Conservation (phyloP, 441 rosid species). For the Erodium texanum region DNA sequence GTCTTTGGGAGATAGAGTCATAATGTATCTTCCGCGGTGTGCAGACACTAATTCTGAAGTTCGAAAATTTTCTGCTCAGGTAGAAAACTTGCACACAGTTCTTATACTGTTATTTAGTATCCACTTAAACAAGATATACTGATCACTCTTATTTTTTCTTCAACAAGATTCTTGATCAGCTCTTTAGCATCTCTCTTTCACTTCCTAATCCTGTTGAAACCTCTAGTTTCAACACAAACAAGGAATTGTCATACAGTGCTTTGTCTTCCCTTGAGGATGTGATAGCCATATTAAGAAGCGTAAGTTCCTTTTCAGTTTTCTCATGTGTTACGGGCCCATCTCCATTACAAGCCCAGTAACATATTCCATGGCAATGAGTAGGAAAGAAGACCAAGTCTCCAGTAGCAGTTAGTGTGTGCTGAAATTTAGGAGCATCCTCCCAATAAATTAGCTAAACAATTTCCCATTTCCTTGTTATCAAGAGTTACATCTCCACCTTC, state of each 20-base stretch:
- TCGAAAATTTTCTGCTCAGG: constrained; percentile 93
- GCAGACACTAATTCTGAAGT: constrained; percentile 94
- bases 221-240: constrained; percentile 43
- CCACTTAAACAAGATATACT: constrained; percentile 11
- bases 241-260: constrained; percentile 71
- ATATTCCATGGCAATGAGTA: no score
- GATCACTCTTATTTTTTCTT: constrained; percentile 15
- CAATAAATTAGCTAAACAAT: no score
- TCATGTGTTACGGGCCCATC: no score
- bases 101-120: background rate
- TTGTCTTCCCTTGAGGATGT: constrained; percentile 97
- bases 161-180: constrained; percentile 82
- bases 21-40: constrained; percentile 94
- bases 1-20: constrained; percentile 90
- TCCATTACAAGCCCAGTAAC: no score
- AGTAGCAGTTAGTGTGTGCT: no score
- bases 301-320: constrained; percentile 29
- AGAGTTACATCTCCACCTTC: no score
- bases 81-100: constrained; percentile 25
- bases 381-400: no score
- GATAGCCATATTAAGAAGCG: constrained; percentile 89
- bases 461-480: no score
- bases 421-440: no score
- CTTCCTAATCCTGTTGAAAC: constrained; percentile 63
- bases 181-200: constrained; percentile 89